Conservation (phyloP, 495 filamentous ascomycete species). For the Aspergillus sclerotioniger region DNA sequence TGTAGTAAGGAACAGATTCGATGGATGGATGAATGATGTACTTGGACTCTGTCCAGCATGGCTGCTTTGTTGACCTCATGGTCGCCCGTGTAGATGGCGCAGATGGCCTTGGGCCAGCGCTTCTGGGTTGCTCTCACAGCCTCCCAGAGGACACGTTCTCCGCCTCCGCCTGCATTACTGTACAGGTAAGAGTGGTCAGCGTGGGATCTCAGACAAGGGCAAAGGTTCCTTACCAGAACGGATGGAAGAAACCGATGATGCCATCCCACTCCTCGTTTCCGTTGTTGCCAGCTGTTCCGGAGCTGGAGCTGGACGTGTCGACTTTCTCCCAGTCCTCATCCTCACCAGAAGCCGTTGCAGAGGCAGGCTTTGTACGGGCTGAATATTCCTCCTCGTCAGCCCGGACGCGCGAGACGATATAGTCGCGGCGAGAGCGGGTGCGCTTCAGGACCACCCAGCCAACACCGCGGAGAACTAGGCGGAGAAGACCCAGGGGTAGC, state of each 20-base stretch:
- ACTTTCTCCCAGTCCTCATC: slow-evolving; percentile 79
- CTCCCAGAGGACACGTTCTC: slow-evolving; percentile 95
- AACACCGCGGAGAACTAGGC: slow-evolving; percentile 42
- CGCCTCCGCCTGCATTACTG: slow-evolving; percentile 93
- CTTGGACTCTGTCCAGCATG: slow-evolving; percentile 76
- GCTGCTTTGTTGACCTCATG: slow-evolving; percentile 76
- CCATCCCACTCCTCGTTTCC: slow-evolving; percentile 68
- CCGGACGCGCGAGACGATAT: slow-evolving; percentile 58
- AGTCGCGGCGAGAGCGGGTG: slow-evolving; percentile 61
- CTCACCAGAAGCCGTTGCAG: slow-evolving; percentile 33
- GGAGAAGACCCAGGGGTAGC: slow-evolving; percentile 34
- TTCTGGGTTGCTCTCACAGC: slow-evolving; percentile 89
- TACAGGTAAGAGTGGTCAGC: slow-evolving; percentile 1
- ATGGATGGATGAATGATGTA: slow-evolving; percentile 22
- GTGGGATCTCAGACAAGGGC: not conserved
- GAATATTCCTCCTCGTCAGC: slow-evolving; percentile 56
- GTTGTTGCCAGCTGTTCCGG: slow-evolving; percentile 52
- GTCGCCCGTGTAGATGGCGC: slow-evolving; percentile 92
- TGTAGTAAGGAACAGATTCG: not conserved
- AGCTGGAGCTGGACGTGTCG: slow-evolving; percentile 46
- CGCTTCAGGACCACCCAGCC: slow-evolving; percentile 67
- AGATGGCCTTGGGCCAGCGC: slow-evolving; percentile 83
- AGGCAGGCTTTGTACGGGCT: slow-evolving; percentile 31
- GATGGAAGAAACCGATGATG: slow-evolving; percentile 93
- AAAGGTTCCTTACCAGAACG: slow-evolving; percentile 68